These are phyloP conservation scores for Hemisphaericaspora xylofermentans DNA, from an alignment of 1,139 yeast species.

Conservation along the genomic window DNA sequence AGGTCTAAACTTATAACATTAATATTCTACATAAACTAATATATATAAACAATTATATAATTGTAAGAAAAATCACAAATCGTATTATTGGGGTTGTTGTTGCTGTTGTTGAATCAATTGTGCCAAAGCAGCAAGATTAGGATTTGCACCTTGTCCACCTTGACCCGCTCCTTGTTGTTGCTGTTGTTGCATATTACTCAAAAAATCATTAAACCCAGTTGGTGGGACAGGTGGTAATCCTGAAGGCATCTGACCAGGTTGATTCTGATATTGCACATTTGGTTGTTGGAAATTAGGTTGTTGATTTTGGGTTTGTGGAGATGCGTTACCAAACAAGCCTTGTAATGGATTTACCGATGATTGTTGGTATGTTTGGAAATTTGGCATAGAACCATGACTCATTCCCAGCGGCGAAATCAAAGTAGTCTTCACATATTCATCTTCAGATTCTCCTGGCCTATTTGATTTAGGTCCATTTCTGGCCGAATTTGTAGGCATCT, in stretches of 20 bases:
- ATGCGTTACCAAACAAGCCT: conserved; percentile 40
- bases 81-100: conserved; percentile 7
- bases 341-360: conserved; percentile 51
- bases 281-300: too few species aligned
- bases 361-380: conserved; percentile 34
- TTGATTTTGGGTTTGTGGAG: conserved; percentile 16
- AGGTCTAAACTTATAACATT: background rate
- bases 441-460: conserved; percentile 60
- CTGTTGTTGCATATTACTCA: conserved; percentile 20
- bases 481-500: conserved; percentile 85
- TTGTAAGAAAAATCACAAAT: background rate
- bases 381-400: conserved; percentile 32
- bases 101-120: conserved; percentile 12
- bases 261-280: conserved; percentile 2
- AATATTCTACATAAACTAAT: background rate
- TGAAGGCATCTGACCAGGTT: background rate
- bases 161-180: conserved; percentile 10
- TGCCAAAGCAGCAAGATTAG: conserved; percentile 12
- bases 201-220: conserved; percentile 14
- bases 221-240: conserved; percentile 4
- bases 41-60: conserved; percentile 1
- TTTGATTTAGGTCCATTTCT: conserved; percentile 84
- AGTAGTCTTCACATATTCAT: conserved; percentile 42
- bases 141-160: conserved; percentile 5
- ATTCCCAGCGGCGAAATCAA: conserved; percentile 23